Conservation (phyloP, 2,329 filamentous ascomycete species). For the Arthrobotrys pseudoclavata region DNA sequence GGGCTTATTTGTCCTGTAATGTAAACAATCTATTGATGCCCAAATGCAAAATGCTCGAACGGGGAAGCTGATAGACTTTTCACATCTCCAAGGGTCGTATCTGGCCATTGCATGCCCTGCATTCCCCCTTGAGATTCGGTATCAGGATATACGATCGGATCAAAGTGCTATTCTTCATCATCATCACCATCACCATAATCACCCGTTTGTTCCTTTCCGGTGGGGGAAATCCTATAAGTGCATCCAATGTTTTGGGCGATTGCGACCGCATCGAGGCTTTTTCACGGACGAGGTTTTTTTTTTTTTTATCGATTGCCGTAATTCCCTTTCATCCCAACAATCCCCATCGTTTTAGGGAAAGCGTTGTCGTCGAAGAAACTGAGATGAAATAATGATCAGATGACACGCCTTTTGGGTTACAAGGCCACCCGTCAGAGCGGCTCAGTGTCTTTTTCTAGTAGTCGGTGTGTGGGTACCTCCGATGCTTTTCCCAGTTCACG, state of each 20-base stretch:
- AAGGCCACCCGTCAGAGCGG: conserved; percentile 54
- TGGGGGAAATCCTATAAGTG: conserved; percentile 12
- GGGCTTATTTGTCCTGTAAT: conserved; percentile 38
- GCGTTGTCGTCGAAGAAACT: conserved; percentile 34
- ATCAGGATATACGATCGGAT: conserved; percentile 45
- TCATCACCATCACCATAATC: conserved; percentile 31
- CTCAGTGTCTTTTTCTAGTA: conserved; percentile 43
- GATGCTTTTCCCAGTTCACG: conserved; percentile 25
- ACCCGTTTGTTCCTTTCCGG: neutral
- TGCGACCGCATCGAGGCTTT: conserved; percentile 12
- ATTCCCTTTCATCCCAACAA: conserved; percentile 57
- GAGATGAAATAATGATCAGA: conserved; percentile 54
- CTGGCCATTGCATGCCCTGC: conserved; percentile 42
- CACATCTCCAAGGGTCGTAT: conserved; percentile 30
- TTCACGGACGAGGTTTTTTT: conserved; percentile 32
- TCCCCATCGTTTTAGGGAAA: conserved; percentile 50
- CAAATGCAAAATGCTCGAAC: conserved; percentile 14
- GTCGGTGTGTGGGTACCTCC: conserved; percentile 39
- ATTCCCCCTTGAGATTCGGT: conserved; percentile 35
- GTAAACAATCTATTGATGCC: conserved; percentile 22
- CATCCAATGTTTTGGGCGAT: conserved; percentile 7
- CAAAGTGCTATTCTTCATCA: conserved; percentile 36
- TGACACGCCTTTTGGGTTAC: conserved; percentile 48
- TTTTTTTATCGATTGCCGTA: conserved; percentile 55
- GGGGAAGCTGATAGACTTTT: conserved; percentile 27